Evolutionary conservation across 2,329 filamentous ascomycete species (phyloP).

Genomic region (Penicillium hordei): DNA sequence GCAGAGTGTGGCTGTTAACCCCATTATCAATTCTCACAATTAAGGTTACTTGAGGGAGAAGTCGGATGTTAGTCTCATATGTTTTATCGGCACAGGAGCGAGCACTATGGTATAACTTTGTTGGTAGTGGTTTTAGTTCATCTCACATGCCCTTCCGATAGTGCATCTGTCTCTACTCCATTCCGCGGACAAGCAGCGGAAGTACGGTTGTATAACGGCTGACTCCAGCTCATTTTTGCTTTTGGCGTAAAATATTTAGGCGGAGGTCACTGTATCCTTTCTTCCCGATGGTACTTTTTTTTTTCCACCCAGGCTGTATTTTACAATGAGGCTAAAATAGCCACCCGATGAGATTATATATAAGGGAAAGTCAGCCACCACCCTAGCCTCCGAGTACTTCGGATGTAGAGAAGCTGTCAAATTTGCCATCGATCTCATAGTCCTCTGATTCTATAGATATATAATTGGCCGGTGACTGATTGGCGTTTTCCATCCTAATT

Average conservation of each 20-base stretch:
- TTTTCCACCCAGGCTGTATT: neutral
- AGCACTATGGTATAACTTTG: neutral
- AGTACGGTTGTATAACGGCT: neutral
- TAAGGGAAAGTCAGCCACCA: too few relatives aligned
- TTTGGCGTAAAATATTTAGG: neutral
- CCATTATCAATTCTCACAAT: neutral
- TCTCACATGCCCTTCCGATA: neutral
- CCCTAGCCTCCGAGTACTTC: neutral
- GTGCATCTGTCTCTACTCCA: too few relatives aligned
- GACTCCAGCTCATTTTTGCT: neutral
- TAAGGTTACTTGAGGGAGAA: neutral
- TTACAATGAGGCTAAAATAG: too few relatives aligned
- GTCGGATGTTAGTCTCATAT: neutral
- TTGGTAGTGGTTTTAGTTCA: neutral
- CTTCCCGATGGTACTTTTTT: neutral
- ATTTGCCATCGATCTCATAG: too few relatives aligned
- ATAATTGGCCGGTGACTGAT: too few relatives aligned
- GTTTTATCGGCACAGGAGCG: neutral
- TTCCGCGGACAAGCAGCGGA: too few relatives aligned
- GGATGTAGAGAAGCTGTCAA: too few relatives aligned
- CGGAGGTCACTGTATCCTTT: neutral
- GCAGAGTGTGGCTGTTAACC: constrained; percentile 44
- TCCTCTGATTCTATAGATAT: too few relatives aligned
- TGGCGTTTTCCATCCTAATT: too few relatives aligned
- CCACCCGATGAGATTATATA: too few relatives aligned